phyloP scores from a whole-genome alignment of 371 early-diverging fungal genomes.

The Mucor piriformis region DNA sequence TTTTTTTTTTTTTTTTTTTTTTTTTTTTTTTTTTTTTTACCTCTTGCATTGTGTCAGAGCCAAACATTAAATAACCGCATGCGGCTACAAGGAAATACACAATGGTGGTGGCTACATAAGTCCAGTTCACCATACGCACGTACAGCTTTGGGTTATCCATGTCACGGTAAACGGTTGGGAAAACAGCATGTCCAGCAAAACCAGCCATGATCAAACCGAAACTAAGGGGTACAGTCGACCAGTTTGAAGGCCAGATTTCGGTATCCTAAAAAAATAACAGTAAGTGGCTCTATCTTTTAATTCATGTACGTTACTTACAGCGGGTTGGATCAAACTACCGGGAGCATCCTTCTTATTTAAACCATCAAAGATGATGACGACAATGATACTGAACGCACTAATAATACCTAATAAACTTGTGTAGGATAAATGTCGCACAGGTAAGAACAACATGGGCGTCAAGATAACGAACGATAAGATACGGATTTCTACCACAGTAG shows the following conservation, averaged over 20 bases:
- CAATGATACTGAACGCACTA: slow-evolving; percentile 44
- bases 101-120: slow-evolving; percentile 40
- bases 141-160: slow-evolving; percentile 52
- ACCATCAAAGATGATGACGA: slow-evolving; percentile 54
- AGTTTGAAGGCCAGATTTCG: slow-evolving; percentile 37
- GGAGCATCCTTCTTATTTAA: slow-evolving; percentile 52
- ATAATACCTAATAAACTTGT: slow-evolving; percentile 56
- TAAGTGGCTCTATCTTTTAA: background rate
- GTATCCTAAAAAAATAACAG: slow-evolving; percentile 33
- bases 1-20: no score
- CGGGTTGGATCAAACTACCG: slow-evolving; percentile 63
- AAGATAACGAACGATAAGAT: slow-evolving; percentile 43
- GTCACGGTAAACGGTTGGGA: slow-evolving; percentile 52
- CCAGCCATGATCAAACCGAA: slow-evolving; percentile 55
- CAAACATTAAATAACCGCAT: slow-evolving; percentile 82
- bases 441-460: slow-evolving; percentile 53
- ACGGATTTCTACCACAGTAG: slow-evolving; percentile 26
- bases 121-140: slow-evolving; percentile 46
- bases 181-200: slow-evolving; percentile 53
- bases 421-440: slow-evolving; percentile 54
- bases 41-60: slow-evolving; percentile 64
- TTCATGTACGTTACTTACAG: slow-evolving; percentile 32
- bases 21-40: no score
- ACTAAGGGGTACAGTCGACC: slow-evolving; percentile 35
- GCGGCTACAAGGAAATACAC: slow-evolving; percentile 47